A percentile compares a stretch with the other conserved stretches of the same genome.
Evolutionary conservation across 2,329 filamentous ascomycete species (phyloP).

Genomic region (Neofusicoccum sp.): DNA sequence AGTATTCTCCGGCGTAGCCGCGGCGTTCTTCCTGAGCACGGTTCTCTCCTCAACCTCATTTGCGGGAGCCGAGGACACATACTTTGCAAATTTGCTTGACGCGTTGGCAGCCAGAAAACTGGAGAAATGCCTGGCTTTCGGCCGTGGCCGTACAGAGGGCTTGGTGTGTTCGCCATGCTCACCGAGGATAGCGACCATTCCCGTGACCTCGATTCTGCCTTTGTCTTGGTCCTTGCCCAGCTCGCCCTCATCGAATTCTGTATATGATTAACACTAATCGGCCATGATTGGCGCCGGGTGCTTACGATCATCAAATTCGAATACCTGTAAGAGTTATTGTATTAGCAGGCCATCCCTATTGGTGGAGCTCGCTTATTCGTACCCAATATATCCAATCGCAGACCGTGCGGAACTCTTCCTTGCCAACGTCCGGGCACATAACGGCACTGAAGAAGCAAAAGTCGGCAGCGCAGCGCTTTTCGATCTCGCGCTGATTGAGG

Average conservation of each 20-base stretch:
- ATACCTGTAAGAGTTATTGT: conserved; percentile 2
- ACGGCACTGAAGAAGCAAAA: conserved; percentile 18
- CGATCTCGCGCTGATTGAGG: conserved; percentile 7
- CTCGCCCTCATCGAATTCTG: conserved; percentile 18
- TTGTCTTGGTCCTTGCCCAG: conserved; percentile 15
- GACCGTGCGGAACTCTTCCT: conserved; percentile 12
- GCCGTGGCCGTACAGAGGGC: background rate
- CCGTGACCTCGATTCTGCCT: conserved; percentile 6
- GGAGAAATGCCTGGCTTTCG: background rate
- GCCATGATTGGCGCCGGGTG: background rate
- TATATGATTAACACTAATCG: background rate
- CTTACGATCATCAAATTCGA: conserved; percentile 20
- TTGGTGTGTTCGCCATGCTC: background rate
- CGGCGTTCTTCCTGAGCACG: background rate
- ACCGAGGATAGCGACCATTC: conserved; percentile 7
- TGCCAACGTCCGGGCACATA: conserved; percentile 13
- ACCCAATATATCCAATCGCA: conserved; percentile 19
- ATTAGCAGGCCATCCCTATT: background rate
- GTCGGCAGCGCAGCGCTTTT: conserved; percentile 14
- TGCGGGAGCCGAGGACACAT: background rate
- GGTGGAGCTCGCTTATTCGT: background rate
- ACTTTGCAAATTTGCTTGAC: background rate
- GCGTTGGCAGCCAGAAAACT: conserved; percentile 1
- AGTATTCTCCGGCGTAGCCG: background rate
- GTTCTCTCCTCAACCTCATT: background rate